Percentiles rank a stretch among this genome's conserved stretches.
These are phyloP conservation scores for Sclerotiophoma versabilis DNA, from an alignment of 2,329 filamentous ascomycete species.

Conservation along the genomic window DNA sequence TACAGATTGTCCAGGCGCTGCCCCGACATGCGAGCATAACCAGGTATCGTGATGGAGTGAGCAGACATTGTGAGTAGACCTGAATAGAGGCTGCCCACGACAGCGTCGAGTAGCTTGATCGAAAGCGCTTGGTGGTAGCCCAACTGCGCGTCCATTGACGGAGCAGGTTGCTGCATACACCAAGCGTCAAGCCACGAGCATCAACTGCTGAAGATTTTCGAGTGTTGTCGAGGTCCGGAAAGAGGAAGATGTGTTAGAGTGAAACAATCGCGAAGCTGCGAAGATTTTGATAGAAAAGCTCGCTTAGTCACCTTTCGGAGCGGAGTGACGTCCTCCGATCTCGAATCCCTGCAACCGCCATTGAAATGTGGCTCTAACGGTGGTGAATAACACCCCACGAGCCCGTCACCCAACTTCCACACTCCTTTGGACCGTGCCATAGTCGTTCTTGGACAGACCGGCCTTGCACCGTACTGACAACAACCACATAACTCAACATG, in stretches of 20 bases:
- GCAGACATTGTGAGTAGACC: neutral
- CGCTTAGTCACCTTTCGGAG: conserved; percentile 12
- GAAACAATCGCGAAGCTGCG: neutral
- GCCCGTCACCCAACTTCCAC: conserved; percentile 1
- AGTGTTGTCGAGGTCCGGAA: neutral
- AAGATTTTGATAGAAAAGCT: conserved; percentile 12
- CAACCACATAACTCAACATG: conserved; percentile 22
- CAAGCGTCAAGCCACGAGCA: neutral
- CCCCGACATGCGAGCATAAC: conserved; percentile 1
- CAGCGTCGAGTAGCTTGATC: neutral
- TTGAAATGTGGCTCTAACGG: conserved; percentile 21
- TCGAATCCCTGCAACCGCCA: conserved; percentile 7
- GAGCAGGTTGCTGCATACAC: neutral
- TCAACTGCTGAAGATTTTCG: neutral
- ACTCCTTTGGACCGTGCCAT: conserved; percentile 11
- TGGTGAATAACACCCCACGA: conserved; percentile 16
- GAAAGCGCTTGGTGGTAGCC: neutral
- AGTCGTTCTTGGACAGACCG: neutral
- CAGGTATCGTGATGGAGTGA: neutral
- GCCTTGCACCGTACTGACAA: neutral
- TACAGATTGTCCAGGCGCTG: conserved; percentile 1
- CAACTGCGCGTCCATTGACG: neutral
- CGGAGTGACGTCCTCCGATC: conserved; percentile 11
- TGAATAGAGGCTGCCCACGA: neutral
- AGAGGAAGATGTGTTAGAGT: neutral